Conservation (phyloP, 352 stramenopile genomes). For the Pilasporangium apinafurcum region DNA sequence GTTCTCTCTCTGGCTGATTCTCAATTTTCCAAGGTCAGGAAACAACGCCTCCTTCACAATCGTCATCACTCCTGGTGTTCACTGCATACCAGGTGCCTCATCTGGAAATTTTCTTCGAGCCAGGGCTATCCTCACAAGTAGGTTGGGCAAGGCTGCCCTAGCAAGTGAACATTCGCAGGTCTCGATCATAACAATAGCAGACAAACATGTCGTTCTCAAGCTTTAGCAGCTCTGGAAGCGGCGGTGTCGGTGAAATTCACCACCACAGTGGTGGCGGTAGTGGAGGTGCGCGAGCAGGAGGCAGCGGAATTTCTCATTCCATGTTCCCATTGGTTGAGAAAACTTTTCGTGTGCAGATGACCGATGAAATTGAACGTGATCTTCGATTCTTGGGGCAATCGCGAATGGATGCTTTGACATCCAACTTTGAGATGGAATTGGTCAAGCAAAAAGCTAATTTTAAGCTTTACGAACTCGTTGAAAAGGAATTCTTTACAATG, state of each 20-base stretch:
- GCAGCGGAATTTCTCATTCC: slow-evolving; percentile 32
- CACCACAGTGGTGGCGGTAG: not conserved
- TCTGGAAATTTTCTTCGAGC: too few relatives aligned
- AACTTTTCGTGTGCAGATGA: slow-evolving; percentile 72
- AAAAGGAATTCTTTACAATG: slow-evolving; percentile 87
- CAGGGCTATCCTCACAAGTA: too few relatives aligned
- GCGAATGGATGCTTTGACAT: slow-evolving; percentile 73
- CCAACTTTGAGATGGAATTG: slow-evolving; percentile 71
- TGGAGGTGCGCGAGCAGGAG: slow-evolving; percentile 1
- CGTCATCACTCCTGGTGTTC: too few relatives aligned
- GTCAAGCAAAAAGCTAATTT: slow-evolving; percentile 66
- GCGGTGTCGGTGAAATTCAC: slow-evolving; percentile 8
- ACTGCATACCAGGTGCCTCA: too few relatives aligned
- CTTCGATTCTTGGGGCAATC: slow-evolving; percentile 80
- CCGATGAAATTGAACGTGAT: slow-evolving; percentile 77
- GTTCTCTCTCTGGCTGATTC: too few relatives aligned
- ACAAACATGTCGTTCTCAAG: slow-evolving; percentile 12
- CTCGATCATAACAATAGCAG: too few relatives aligned
- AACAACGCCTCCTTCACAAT: too few relatives aligned
- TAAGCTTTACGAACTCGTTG: slow-evolving; percentile 69
- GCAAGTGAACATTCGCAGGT: too few relatives aligned
- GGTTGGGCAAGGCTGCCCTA: too few relatives aligned
- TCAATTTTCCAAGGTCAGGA: too few relatives aligned
- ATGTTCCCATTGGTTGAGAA: slow-evolving; percentile 86
- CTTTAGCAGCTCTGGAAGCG: slow-evolving; percentile 16